phyloP scores from a whole-genome alignment of 306 rosid species.

The Phaseolus lunatus region DNA sequence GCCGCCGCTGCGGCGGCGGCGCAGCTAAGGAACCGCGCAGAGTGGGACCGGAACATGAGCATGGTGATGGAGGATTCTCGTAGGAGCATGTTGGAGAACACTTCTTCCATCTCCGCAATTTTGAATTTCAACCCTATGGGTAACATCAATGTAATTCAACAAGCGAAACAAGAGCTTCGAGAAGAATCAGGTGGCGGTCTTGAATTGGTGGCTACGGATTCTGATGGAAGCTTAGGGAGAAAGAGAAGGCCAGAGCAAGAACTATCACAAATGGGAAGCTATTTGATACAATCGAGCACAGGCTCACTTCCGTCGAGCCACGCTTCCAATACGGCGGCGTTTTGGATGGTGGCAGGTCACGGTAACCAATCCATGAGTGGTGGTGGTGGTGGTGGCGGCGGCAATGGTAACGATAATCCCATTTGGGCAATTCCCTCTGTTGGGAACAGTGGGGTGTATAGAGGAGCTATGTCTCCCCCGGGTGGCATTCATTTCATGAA shows the following conservation, averaged over 20 bases:
- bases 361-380: slow-evolving; percentile 47
- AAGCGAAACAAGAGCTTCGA: slow-evolving; percentile 64
- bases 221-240: slow-evolving; percentile 52
- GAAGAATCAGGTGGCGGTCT: slow-evolving; percentile 44
- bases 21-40: slow-evolving; percentile 49
- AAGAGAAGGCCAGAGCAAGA: slow-evolving; percentile 81
- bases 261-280: slow-evolving; percentile 66
- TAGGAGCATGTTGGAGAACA: slow-evolving; percentile 47
- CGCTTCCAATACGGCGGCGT: slow-evolving; percentile 64
- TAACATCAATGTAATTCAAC: slow-evolving; percentile 55
- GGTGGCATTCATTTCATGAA: slow-evolving; percentile 88
- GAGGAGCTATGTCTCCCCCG: slow-evolving; percentile 52
- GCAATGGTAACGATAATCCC: slow-evolving; percentile 36
- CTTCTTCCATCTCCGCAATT: slow-evolving; percentile 56
- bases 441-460: slow-evolving; percentile 52
- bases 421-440: slow-evolving; percentile 57
- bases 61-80: slow-evolving; percentile 55
- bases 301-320: slow-evolving; percentile 78
- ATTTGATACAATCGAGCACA: slow-evolving; percentile 71
- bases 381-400: not conserved
- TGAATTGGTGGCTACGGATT: slow-evolving; percentile 49
- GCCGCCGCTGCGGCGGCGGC: slow-evolving; percentile 45
- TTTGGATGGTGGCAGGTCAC: slow-evolving; percentile 75
- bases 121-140: slow-evolving; percentile 65
- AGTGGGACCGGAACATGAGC: slow-evolving; percentile 59